Conservation (phyloP, 2,329 filamentous ascomycete genomes). For the Ceratocystis albifundus region DNA sequence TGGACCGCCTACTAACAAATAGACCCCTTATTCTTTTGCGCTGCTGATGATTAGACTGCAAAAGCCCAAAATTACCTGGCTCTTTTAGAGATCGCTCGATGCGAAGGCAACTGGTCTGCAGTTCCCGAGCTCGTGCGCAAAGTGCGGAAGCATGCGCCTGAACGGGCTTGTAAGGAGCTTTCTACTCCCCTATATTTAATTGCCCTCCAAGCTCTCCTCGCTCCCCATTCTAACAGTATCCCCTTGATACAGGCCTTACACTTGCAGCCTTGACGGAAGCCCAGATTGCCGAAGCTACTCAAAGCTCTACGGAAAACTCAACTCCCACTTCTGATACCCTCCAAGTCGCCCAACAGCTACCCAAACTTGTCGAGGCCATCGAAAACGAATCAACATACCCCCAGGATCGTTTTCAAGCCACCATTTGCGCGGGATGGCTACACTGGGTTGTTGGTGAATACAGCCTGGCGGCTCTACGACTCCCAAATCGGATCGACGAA, state of each 20-base stretch:
- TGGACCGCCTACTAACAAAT: background rate
- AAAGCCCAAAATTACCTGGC: slow-evolving; percentile 77
- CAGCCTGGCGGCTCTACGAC: slow-evolving; percentile 43
- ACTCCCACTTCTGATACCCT: slow-evolving; percentile 38
- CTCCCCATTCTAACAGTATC: slow-evolving; percentile 22
- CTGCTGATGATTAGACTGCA: slow-evolving; percentile 26
- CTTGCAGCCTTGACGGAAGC: slow-evolving; percentile 59
- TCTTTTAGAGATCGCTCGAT: slow-evolving; percentile 74
- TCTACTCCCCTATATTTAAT: slow-evolving; percentile 10
- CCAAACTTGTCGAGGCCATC: slow-evolving; percentile 45
- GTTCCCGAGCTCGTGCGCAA: slow-evolving; percentile 86
- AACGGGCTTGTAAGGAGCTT: slow-evolving; percentile 59
- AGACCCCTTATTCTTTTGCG: background rate
- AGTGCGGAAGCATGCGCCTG: slow-evolving; percentile 82
- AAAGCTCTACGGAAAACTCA: slow-evolving; percentile 31
- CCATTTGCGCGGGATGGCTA: slow-evolving; percentile 73
- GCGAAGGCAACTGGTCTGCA: slow-evolving; percentile 74
- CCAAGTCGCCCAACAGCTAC: slow-evolving; percentile 37
- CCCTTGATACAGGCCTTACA: slow-evolving; percentile 46
- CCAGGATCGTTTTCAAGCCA: slow-evolving; percentile 63
- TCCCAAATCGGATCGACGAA: slow-evolving; percentile 53
- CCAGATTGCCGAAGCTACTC: slow-evolving; percentile 47
- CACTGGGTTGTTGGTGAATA: slow-evolving; percentile 68
- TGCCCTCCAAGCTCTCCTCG: slow-evolving; percentile 15
- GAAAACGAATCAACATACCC: slow-evolving; percentile 43